These are phyloP conservation scores for Oryza glaberrima DNA, from an alignment of 176 grass and related monocot species.

Conservation along the genomic window DNA sequence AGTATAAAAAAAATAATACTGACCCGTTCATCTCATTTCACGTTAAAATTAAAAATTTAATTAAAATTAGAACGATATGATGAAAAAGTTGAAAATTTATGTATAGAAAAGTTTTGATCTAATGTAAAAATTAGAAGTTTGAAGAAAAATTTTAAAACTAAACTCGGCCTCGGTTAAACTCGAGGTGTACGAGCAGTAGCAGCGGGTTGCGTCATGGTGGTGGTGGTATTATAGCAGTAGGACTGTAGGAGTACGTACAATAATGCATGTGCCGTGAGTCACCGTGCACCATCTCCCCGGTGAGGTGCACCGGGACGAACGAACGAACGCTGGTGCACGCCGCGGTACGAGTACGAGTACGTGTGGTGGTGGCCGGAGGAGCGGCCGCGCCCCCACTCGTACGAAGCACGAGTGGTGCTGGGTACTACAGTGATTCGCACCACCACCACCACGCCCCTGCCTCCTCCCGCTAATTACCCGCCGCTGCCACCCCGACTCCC, in stretches of 20 bases:
- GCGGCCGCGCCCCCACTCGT: not conserved
- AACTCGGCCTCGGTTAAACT: not conserved
- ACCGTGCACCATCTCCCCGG: not conserved
- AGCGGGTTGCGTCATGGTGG: not conserved
- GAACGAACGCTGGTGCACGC: too few species aligned
- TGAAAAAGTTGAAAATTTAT: too few species aligned
- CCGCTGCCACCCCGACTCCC: conserved; percentile 22
- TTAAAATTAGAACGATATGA: too few species aligned
- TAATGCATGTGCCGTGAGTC: not conserved
- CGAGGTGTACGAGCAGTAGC: not conserved
- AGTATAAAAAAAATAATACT: too few species aligned
- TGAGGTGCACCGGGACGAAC: not conserved
- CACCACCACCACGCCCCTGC: not conserved
- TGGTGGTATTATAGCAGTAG: not conserved
- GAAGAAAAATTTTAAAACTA: too few species aligned
- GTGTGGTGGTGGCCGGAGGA: not conserved
- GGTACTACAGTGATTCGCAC: not conserved
- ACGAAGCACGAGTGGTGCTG: not conserved
- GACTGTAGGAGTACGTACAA: not conserved
- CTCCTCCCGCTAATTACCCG: conserved; percentile 34
- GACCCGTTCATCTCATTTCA: too few species aligned
- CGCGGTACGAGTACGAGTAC: conserved; percentile 16
- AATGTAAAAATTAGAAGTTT: too few species aligned
- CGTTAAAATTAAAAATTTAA: too few species aligned
- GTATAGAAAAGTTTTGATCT: too few species aligned